phyloP scores from a whole-genome alignment of 805 yeast genomes.

The Schizosaccharomyces cryophilus region DNA sequence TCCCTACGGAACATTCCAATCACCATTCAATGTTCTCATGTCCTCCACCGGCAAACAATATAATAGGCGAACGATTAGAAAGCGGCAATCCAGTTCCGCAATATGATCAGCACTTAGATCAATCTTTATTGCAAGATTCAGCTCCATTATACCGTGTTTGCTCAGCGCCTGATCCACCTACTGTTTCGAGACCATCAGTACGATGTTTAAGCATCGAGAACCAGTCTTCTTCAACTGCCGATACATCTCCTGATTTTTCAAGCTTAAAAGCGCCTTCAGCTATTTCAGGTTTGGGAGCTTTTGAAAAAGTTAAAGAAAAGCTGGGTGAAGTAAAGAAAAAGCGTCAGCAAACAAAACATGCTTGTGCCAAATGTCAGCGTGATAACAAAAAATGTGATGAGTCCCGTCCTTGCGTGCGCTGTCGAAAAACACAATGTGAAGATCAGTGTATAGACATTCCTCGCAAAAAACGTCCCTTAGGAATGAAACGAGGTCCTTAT shows the following conservation, averaged over 20 bases:
- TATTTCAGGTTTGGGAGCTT: not conserved
- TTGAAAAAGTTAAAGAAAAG: no score
- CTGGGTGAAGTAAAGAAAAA: not conserved
- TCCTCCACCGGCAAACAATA: no score
- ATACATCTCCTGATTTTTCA: not conserved
- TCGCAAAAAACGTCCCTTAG: not conserved
- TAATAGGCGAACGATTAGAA: no score
- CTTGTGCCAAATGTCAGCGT: not conserved
- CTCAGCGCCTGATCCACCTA: not conserved
- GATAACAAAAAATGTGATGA: not conserved
- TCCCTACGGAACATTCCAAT: no score
- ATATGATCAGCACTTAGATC: no score
- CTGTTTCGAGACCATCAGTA: not conserved
- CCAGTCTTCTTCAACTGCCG: not conserved
- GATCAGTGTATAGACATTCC: not conserved
- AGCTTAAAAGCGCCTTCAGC: not conserved
- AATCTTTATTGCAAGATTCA: not conserved
- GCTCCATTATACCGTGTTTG: not conserved
- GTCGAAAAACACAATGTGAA: not conserved
- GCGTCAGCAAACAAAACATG: not conserved
- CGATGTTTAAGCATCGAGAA: not conserved
- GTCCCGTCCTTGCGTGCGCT: not conserved
- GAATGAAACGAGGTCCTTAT: not conserved
- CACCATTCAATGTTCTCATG: no score
- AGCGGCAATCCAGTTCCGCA: no score